phyloP scores from a whole-genome alignment of 2,329 filamentous ascomycete species.

The Diaporthe destruens region DNA sequence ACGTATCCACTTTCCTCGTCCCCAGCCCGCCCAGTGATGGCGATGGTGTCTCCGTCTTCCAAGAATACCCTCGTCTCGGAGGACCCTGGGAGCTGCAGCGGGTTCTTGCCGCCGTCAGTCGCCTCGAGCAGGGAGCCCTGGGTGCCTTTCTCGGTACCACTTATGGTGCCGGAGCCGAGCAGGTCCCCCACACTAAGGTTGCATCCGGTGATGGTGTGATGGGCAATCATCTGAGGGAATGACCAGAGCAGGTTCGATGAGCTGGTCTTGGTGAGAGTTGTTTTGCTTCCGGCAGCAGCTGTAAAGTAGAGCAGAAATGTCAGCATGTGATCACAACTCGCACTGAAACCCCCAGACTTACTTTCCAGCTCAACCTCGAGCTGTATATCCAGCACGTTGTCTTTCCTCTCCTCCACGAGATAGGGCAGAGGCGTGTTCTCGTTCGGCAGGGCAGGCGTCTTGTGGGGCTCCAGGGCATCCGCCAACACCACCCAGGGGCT shows the following conservation, averaged over 20 bases:
- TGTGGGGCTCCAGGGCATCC: constrained; percentile 63
- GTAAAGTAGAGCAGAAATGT: background rate
- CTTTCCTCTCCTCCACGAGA: constrained; percentile 68
- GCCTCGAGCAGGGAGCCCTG: constrained; percentile 33
- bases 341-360: constrained; percentile 45
- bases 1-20: constrained; percentile 6
- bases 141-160: constrained; percentile 16
- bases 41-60: constrained; percentile 17
- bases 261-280: constrained; percentile 51
- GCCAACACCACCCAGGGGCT: constrained; percentile 73
- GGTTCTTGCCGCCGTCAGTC: constrained; percentile 23
- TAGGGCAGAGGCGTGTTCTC: constrained; percentile 54
- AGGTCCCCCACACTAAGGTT: constrained; percentile 31
- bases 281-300: constrained; percentile 40
- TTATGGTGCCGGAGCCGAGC: constrained; percentile 31
- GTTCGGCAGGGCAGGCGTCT: constrained; percentile 49
- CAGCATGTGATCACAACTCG: too few relatives aligned
- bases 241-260: constrained; percentile 75
- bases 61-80: constrained; percentile 14
- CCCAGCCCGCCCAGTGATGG: constrained; percentile 21
- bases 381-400: constrained; percentile 53
- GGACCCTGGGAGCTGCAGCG: background rate
- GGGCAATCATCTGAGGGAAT: constrained; percentile 86
- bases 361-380: constrained; percentile 56
- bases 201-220: constrained; percentile 72